Conservation (phyloP, 1,139 yeast genomes). For the Sugiyamaella paludigena region DNA sequence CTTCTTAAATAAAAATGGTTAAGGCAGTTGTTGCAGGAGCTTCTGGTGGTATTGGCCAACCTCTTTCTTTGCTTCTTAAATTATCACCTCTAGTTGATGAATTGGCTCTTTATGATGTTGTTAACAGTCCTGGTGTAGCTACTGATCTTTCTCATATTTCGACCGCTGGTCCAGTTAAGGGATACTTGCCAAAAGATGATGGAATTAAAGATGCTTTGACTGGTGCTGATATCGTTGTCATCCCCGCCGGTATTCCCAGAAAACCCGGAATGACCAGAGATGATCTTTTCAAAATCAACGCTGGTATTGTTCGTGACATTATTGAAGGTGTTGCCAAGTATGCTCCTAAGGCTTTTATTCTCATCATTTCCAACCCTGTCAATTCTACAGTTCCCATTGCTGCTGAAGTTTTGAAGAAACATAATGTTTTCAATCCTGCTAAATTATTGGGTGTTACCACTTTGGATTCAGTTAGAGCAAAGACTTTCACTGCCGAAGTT, state of each 20-base stretch:
- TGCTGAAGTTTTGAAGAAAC: constrained; percentile 84
- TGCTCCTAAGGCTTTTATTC: constrained; percentile 84
- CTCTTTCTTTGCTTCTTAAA: constrained; percentile 85
- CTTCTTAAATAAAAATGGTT: constrained; percentile 10
- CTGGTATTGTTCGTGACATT: constrained; percentile 89
- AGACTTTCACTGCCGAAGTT: constrained; percentile 82
- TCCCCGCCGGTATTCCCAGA: constrained; percentile 99
- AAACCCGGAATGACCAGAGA: constrained; percentile 98
- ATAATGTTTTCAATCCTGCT: constrained; percentile 87
- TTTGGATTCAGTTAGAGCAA: constrained; percentile 88
- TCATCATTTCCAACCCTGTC: constrained; percentile 94
- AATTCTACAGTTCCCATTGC: constrained; percentile 98
- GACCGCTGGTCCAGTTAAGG: constrained; percentile 75
- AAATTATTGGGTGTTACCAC: constrained; percentile 97
- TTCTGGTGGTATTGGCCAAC: constrained; percentile 99
- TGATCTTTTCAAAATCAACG: constrained; percentile 95
- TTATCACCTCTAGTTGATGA: constrained; percentile 81
- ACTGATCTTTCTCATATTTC: constrained; percentile 94
- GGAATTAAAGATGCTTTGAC: constrained; percentile 76
- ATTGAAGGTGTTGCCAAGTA: constrained; percentile 84
- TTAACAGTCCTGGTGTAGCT: constrained; percentile 96
- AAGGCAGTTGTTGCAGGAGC: constrained; percentile 91
- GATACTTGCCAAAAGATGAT: constrained; percentile 81
- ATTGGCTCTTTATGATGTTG: constrained; percentile 85
- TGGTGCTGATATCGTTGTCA: constrained; percentile 82